Evolutionary conservation across 2,329 filamentous ascomycete species (phyloP).

Genomic region (Aspergillus udagawae): DNA sequence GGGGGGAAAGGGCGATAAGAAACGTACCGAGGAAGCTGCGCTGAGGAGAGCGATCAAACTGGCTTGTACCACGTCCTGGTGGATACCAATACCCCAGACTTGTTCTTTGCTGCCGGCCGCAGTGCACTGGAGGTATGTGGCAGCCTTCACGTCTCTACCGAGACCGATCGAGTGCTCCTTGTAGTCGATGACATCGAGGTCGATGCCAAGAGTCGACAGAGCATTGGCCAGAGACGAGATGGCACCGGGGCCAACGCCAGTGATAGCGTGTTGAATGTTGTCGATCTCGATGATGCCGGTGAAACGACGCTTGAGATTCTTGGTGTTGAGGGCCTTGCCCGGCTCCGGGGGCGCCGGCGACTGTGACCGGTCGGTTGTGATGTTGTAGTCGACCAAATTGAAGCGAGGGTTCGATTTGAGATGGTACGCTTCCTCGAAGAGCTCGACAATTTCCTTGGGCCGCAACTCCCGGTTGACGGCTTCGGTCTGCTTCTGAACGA

Average conservation of each 20-base stretch:
- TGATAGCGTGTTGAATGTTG: constrained; percentile 70
- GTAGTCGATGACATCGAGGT: constrained; percentile 89
- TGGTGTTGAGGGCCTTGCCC: constrained; percentile 71
- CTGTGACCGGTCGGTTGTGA: constrained; percentile 73
- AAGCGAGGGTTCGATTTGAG: constrained; percentile 81
- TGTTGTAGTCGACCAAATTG: constrained; percentile 84
- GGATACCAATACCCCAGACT: constrained; percentile 53
- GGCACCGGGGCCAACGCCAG: constrained; percentile 81
- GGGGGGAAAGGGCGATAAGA: background rate
- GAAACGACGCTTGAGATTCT: constrained; percentile 76
- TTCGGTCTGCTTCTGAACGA: constrained; percentile 81
- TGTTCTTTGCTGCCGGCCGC: constrained; percentile 58
- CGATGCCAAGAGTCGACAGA: constrained; percentile 71
- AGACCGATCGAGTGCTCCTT: constrained; percentile 90
- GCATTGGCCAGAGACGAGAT: constrained; percentile 85
- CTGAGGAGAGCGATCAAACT: constrained; percentile 81
- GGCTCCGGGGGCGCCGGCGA: constrained; percentile 66
- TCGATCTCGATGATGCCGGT: constrained; percentile 81
- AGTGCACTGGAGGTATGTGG: constrained; percentile 88
- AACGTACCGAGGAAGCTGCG: constrained; percentile 76
- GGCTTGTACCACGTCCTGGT: constrained; percentile 88
- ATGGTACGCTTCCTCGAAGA: constrained; percentile 89
- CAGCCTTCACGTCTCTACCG: constrained; percentile 82
- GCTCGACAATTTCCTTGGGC: constrained; percentile 73
- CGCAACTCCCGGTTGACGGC: constrained; percentile 77